A percentile compares a stretch with the other conserved stretches of the same genome.
Evolutionary conservation across 306 rosid species (phyloP).

Genomic region (Cyamopsis tetragonoloba): DNA sequence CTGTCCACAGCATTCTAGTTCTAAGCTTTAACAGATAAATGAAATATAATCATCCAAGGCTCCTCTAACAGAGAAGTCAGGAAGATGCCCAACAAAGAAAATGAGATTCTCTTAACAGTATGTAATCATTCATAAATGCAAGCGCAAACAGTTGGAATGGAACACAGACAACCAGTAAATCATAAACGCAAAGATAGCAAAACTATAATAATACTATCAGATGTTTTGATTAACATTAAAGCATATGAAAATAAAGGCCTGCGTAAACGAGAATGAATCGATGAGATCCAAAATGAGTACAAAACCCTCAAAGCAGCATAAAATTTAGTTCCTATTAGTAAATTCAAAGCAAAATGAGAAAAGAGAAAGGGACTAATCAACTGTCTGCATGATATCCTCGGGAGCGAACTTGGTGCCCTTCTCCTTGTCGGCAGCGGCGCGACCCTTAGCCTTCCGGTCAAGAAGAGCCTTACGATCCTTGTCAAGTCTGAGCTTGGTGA

Average conservation of each 20-base stretch:
- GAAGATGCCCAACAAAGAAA: not conserved
- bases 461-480: slow-evolving; percentile 82
- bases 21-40: slow-evolving; percentile 21
- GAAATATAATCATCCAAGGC: slow-evolving; percentile 28
- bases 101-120: not conserved
- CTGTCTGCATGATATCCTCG: slow-evolving; percentile 81
- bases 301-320: not conserved
- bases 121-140: no score
- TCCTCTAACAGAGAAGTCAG: not conserved
- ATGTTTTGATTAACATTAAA: slow-evolving; percentile 4
- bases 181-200: not conserved
- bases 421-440: slow-evolving; percentile 85
- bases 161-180: no score
- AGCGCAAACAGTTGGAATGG: no score
- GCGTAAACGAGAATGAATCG: not conserved
- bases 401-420: slow-evolving; percentile 87
- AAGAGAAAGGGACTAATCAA: slow-evolving; percentile 38
- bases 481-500: slow-evolving; percentile 76
- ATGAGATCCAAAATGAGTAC: slow-evolving; percentile 14
- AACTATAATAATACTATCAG: not conserved
- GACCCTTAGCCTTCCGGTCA: slow-evolving; percentile 87
- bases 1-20: slow-evolving; percentile 58
- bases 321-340: not conserved
- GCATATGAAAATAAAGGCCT: not conserved
- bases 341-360: not conserved